Conservation (phyloP, 176 grass and related monocot species). For the Otatea glauca region DNA sequence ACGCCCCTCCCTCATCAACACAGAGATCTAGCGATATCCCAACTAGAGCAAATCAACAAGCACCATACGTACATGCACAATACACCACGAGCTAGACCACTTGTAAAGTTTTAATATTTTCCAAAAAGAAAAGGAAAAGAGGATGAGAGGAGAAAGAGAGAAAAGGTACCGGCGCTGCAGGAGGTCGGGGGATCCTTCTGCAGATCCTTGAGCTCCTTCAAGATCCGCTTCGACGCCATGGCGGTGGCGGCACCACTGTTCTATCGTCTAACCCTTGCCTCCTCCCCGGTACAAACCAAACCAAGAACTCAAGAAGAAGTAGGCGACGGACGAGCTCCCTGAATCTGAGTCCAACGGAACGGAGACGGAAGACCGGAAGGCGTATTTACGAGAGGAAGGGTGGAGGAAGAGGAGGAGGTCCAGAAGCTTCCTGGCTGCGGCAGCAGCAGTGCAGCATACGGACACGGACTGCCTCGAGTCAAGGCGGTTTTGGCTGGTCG, state of each 20-base stretch:
- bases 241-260: background rate
- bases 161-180: constrained; percentile 62
- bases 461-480: background rate
- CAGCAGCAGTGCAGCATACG: background rate
- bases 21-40: constrained; percentile 11
- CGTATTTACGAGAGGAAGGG: background rate
- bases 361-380: background rate
- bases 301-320: background rate
- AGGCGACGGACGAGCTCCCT: background rate
- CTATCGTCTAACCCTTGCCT: background rate
- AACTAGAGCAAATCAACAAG: background rate
- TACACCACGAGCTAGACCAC: background rate
- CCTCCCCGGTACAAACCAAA: background rate
- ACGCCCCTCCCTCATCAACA: too few species aligned
- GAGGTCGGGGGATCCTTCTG: constrained; percentile 74
- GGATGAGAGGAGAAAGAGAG: background rate
- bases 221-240: constrained; percentile 69
- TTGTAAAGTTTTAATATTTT: too few species aligned
- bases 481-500: background rate
- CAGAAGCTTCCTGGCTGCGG: constrained; percentile 27
- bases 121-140: background rate
- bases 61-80: background rate
- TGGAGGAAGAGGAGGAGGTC: background rate
- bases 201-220: constrained; percentile 84
- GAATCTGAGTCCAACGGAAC: background rate